These are phyloP conservation scores for Peronospora farinosa DNA, from an alignment of 352 stramenopile genomes.

Conservation along the genomic window DNA sequence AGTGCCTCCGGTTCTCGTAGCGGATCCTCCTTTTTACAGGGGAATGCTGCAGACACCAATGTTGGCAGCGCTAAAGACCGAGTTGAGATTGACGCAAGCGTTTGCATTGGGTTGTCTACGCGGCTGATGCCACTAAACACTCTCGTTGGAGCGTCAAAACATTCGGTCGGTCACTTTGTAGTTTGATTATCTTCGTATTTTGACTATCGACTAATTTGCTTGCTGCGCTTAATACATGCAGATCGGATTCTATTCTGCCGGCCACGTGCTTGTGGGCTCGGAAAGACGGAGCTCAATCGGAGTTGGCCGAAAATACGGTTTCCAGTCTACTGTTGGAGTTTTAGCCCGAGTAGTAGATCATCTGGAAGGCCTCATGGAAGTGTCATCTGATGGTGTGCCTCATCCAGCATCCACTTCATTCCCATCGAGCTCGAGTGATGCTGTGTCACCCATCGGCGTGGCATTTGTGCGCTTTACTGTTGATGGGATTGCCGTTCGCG, in stretches of 20 bases:
- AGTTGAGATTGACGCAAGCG: constrained; percentile 47
- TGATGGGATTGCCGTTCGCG: constrained; percentile 54
- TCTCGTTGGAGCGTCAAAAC: constrained; percentile 66
- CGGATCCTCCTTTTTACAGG: constrained; percentile 4
- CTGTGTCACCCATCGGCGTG: constrained; percentile 21
- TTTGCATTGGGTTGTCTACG: constrained; percentile 76
- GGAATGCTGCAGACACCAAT: background rate
- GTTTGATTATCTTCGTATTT: background rate
- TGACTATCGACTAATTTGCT: constrained; percentile 2
- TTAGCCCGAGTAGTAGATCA: constrained; percentile 54
- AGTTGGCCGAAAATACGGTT: constrained; percentile 48
- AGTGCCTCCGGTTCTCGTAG: constrained; percentile 10
- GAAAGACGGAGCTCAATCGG: constrained; percentile 51
- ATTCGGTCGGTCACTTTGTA: constrained; percentile 50
- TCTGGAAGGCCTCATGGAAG: constrained; percentile 12
- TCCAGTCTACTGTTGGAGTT: constrained; percentile 68
- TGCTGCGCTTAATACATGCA: constrained; percentile 20
- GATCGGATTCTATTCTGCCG: constrained; percentile 79
- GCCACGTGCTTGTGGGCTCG: constrained; percentile 63
- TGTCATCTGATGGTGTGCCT: constrained; percentile 5
- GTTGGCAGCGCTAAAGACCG: constrained; percentile 10
- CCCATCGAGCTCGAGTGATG: constrained; percentile 8
- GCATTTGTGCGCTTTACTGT: constrained; percentile 69
- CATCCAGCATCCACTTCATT: constrained; percentile 11
- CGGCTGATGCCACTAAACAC: constrained; percentile 71